Evolutionary conservation across 306 rosid species (phyloP), one percentile per base, ranked within the genome.

Genomic region (Oemleria cerasiformis): DNA sequence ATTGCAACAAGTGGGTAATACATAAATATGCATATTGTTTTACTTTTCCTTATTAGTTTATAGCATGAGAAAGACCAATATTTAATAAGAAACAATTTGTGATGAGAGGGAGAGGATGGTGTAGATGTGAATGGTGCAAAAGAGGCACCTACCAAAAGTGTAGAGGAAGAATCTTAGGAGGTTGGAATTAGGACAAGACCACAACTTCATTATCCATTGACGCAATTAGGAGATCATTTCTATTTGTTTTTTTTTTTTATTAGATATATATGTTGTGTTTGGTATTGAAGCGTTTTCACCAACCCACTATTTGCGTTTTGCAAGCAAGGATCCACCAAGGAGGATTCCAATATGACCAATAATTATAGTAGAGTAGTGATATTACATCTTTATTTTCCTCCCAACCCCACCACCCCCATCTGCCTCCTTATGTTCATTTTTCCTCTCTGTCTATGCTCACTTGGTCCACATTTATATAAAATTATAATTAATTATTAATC

Each of bases 271-370:
- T 30, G 36, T 59, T 43, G 36, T 43, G 74, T 70, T 57, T 70
- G 74, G 74, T 70, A 11, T 30, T 10, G 25, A 67, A 70, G 74
- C 65, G 56, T 70, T 57, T 25, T 56, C 74, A 70, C 54, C 74
- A 42, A 57, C 74, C 74, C 74, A 25, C 73, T 57, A n/a, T n/a
- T 1, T 43, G 19, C 53, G 60, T 70, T 16, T 57, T 43, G 42
- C 43, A 56, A 43, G 30, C 54, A 42, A 57, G 13, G 3, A 30
- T 30, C 36, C 36, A 30, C 57, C 57, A n/a, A 56, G 2, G 10
- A 14, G 36, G 8, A 14, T 40, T 51, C 41, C 15, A 50, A 17
- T 6, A 44, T 38, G 47, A 61, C 47, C 66, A 61, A 61, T 17
- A 9, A 30, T 30, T 30, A 43, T 21, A 16, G 7, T 0, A 36